Conservation (phyloP, 2,329 filamentous ascomycete species). For the Pseudocercospora cruenta region DNA sequence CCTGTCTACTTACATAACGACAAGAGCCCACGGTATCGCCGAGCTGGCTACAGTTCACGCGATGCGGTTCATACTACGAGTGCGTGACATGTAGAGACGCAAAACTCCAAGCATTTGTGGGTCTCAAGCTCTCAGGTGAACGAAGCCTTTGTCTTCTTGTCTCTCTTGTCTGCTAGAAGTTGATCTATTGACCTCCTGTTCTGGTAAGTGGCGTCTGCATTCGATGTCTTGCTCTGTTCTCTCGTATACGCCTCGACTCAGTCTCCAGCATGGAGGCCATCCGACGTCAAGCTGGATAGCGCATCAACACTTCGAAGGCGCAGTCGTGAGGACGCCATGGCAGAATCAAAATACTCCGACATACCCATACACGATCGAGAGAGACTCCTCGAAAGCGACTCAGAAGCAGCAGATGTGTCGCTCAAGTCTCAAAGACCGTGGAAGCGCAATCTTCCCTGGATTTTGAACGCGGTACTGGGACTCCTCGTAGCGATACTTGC, state of each 20-base stretch:
- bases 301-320: background rate
- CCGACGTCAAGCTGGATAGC: background rate
- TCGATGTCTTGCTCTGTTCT: background rate
- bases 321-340: conserved; percentile 4
- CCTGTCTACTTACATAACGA: background rate
- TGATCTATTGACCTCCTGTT: background rate
- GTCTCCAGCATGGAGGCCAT: background rate
- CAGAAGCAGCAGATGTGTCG: background rate
- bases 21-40: background rate
- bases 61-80: background rate
- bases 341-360: conserved; percentile 1
- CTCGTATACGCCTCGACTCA: background rate
- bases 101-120: background rate
- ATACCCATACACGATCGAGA: background rate
- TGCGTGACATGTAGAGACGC: background rate
- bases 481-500: conserved; percentile 1
- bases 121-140: background rate
- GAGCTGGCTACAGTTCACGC: background rate
- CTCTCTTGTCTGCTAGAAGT: too few species aligned
- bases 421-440: background rate
- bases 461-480: conserved; percentile 7
- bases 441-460: conserved; percentile 11
- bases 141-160: background rate
- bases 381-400: background rate
- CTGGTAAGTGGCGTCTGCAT: conserved; percentile 2